phyloP scores from a whole-genome alignment of 2,329 filamentous ascomycete genomes.

The Cladobotryum protrusum region DNA sequence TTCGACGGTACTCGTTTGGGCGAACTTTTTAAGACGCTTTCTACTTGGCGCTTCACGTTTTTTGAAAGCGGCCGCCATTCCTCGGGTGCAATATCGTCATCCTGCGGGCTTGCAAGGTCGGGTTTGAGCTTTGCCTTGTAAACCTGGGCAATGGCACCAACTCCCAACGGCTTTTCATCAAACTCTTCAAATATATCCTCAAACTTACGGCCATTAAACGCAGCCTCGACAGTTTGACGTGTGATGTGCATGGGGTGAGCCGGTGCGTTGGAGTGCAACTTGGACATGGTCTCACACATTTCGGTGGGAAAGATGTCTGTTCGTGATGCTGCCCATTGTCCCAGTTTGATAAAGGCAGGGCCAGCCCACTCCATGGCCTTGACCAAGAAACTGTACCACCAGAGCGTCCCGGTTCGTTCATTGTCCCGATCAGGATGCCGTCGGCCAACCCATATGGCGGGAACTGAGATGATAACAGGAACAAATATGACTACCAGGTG shows the following conservation, averaged over 20 bases:
- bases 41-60: slow-evolving; percentile 74
- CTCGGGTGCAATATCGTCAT: slow-evolving; percentile 43
- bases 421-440: slow-evolving; percentile 59
- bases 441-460: slow-evolving; percentile 71
- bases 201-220: slow-evolving; percentile 74
- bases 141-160: slow-evolving; percentile 94
- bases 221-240: slow-evolving; percentile 69
- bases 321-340: slow-evolving; percentile 95
- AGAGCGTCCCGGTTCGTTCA: slow-evolving; percentile 75
- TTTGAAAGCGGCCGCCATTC: slow-evolving; percentile 48
- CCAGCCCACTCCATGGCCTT: slow-evolving; percentile 86
- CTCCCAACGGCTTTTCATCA: slow-evolving; percentile 78
- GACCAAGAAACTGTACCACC: slow-evolving; percentile 92
- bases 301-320: slow-evolving; percentile 93
- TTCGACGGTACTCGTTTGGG: slow-evolving; percentile 80
- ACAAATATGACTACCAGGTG: slow-evolving; percentile 86
- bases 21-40: slow-evolving; percentile 77
- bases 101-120: slow-evolving; percentile 60
- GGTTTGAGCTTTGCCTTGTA: slow-evolving; percentile 91
- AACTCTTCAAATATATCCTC: slow-evolving; percentile 97
- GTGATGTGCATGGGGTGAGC: slow-evolving; percentile 81
- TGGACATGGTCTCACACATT: slow-evolving; percentile 89
- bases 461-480: slow-evolving; percentile 76
- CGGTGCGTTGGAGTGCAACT: slow-evolving; percentile 88
- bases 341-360: slow-evolving; percentile 96